Conservation (phyloP, 73 alveolate species). For the Paraurostyla sp. region DNA sequence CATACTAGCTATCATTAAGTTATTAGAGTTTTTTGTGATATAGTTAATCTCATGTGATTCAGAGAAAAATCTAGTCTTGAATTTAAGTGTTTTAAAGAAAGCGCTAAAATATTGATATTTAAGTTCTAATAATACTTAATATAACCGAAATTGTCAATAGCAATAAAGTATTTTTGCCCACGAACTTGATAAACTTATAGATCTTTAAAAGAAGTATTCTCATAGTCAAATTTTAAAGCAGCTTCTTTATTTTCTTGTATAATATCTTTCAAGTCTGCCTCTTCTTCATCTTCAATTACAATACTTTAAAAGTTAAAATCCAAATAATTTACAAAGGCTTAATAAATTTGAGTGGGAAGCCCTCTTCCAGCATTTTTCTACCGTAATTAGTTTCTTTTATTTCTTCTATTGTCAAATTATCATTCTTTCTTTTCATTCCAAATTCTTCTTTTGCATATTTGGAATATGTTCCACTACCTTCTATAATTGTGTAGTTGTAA, state of each 20-base stretch:
- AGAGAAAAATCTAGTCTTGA: slow-evolving; percentile 30
- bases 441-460: slow-evolving; percentile 29
- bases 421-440: neutral
- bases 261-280: neutral
- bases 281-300: slow-evolving; percentile 24
- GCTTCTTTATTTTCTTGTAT: neutral
- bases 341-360: neutral
- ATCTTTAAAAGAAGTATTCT: neutral
- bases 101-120: neutral
- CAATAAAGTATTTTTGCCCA: slow-evolving; percentile 11
- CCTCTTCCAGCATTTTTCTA: neutral
- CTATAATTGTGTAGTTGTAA: slow-evolving; percentile 33
- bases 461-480: neutral
- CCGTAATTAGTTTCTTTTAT: neutral
- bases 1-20: slow-evolving; percentile 41
- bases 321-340: slow-evolving; percentile 12
- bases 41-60: neutral
- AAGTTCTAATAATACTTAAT: neutral
- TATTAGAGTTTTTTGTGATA: slow-evolving; percentile 6
- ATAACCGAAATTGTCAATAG: neutral
- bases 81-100: neutral
- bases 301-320: neutral
- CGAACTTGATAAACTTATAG: slow-evolving; percentile 6
- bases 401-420: neutral
- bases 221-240: neutral